Conservation (phyloP, 208 protist species). For the Wallacemonas sp. region DNA sequence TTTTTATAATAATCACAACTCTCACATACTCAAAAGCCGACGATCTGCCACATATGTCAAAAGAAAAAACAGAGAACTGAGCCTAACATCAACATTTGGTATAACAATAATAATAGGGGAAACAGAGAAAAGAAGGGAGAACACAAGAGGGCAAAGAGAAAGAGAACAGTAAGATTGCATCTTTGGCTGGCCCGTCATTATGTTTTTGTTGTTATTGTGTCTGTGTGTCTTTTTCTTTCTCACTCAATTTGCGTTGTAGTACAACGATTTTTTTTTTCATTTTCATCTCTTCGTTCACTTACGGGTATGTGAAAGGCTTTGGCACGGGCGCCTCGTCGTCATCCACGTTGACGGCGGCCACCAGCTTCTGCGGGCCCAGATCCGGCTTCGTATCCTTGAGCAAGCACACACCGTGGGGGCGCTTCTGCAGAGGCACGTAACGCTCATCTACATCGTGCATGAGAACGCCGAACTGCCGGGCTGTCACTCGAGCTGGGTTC, state of each 20-base stretch:
- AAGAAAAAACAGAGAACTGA: too few relatives aligned
- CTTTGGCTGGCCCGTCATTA: too few relatives aligned
- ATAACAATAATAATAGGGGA: too few relatives aligned
- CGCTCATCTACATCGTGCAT: conserved; percentile 66
- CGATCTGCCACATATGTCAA: too few relatives aligned
- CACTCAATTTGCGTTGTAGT: not conserved
- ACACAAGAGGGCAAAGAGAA: too few relatives aligned
- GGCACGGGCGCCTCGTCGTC: conserved; percentile 61
- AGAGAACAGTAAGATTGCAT: too few relatives aligned
- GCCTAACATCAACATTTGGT: too few relatives aligned
- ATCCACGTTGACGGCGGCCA: conserved; percentile 47
- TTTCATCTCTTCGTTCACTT: conserved; percentile 6
- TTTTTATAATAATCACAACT: too few relatives aligned
- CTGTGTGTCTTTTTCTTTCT: conserved; percentile 12
- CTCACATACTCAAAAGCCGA: too few relatives aligned
- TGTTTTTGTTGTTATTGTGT: not conserved
- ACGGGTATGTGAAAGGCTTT: conserved; percentile 83
- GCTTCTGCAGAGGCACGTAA: conserved; percentile 73
- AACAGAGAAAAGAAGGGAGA: too few relatives aligned
- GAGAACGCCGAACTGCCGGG: conserved; percentile 70
- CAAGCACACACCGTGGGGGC: conserved; percentile 75
- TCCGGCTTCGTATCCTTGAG: conserved; percentile 72
- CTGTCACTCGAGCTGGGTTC: conserved; percentile 82
- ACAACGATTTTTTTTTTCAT: not conserved
- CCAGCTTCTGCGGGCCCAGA: conserved; percentile 43